A percentile compares a stretch with the other conserved stretches of the same genome.
phyloP scores from a whole-genome alignment of 306 rosid genomes.

The Lagenaria siceraria region DNA sequence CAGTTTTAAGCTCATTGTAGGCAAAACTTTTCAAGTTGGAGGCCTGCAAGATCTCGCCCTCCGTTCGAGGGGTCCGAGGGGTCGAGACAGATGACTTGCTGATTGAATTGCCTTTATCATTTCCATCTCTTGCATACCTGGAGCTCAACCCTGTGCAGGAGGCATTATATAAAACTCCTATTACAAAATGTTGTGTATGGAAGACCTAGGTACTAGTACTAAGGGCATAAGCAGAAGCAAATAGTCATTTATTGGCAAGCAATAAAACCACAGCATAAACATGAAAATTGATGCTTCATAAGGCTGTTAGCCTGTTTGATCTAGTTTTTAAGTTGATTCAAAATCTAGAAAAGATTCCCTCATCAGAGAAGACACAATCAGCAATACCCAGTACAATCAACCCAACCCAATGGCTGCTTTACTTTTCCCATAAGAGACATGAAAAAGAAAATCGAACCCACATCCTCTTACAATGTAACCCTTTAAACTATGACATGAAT shows the following conservation, averaged over 20 bases:
- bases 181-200: neutral
- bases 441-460: neutral
- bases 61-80: constrained; percentile 72
- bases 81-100: constrained; percentile 39
- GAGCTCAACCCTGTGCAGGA: constrained; percentile 35
- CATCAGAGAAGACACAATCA: neutral
- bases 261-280: neutral
- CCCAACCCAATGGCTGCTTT: neutral
- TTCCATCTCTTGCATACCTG: constrained; percentile 18
- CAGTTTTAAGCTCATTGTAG: constrained; percentile 58
- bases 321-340: neutral
- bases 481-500: neutral
- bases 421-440: neutral
- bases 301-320: neutral
- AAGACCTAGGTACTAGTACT: neutral
- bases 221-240: neutral
- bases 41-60: constrained; percentile 82
- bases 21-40: constrained; percentile 63
- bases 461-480: neutral
- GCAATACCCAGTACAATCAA: neutral
- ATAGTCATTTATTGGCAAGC: neutral
- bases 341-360: neutral
- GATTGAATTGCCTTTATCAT: constrained; percentile 24
- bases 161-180: neutral
- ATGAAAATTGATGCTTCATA: neutral